Evolutionary conservation across 108 stramenopile genomes (phyloP).

Genomic region (Nannochloropsis salina): DNA sequence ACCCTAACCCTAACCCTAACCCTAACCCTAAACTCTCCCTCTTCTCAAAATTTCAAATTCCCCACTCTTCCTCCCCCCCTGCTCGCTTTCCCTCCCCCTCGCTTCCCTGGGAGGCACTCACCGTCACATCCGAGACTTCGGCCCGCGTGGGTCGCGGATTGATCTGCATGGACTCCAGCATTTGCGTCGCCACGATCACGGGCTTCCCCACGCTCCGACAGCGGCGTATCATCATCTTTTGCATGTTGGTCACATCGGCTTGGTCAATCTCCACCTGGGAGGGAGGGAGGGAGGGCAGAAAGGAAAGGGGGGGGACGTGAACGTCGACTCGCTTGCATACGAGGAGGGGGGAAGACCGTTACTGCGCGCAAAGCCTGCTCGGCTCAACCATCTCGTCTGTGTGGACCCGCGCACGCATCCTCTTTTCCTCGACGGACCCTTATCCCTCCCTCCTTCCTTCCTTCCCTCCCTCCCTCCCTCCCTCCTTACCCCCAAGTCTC

Average conservation of each 20-base stretch:
- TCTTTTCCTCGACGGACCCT: background rate
- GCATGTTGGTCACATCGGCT: slow-evolving; percentile 32
- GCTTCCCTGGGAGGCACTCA: slow-evolving; percentile 12
- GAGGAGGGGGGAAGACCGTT: too few species aligned
- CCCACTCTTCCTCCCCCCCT: background rate
- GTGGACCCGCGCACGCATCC: background rate
- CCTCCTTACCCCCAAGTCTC: slow-evolving; percentile 31
- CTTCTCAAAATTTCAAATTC: too few species aligned
- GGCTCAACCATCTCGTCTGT: too few species aligned
- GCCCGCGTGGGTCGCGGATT: slow-evolving; percentile 57
- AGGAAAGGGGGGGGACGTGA: slow-evolving; percentile 24
- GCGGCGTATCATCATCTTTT: slow-evolving; percentile 40
- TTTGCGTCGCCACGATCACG: slow-evolving; percentile 46
- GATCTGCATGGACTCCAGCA: slow-evolving; percentile 66
- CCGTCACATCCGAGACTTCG: slow-evolving; percentile 37
- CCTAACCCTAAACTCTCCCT: background rate
- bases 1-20: too few species aligned
- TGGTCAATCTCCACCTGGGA: slow-evolving; percentile 21
- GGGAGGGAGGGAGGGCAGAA: background rate
- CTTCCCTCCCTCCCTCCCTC: background rate
- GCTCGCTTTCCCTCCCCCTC: background rate
- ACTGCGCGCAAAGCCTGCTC: too few species aligned
- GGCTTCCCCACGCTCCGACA: slow-evolving; percentile 54
- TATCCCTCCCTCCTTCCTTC: background rate
- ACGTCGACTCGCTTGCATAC: too few species aligned